Percentiles rank a stretch among this genome's conserved stretches.
Conservation (phyloP, 2,329 filamentous ascomycete species). For the Fusarium abutilonis region DNA sequence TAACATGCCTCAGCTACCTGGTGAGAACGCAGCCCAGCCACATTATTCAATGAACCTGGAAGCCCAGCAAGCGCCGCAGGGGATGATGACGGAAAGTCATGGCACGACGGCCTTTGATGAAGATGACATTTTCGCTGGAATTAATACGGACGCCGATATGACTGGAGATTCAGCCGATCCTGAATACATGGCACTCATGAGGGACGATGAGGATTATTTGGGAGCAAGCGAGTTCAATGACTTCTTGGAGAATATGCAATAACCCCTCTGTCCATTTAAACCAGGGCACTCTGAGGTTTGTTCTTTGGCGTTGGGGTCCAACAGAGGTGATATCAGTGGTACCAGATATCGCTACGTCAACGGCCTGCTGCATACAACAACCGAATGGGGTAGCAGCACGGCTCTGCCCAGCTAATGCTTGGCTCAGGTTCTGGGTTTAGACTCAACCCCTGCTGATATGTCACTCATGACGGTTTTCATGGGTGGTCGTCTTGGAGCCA, state of each 20-base stretch:
- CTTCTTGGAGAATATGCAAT: constrained; percentile 54
- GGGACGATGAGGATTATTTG: constrained; percentile 46
- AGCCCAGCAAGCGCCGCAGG: constrained; percentile 15
- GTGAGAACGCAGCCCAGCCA: constrained; percentile 27
- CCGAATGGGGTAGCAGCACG: not conserved
- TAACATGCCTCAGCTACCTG: constrained; percentile 10
- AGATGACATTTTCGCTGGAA: constrained; percentile 54
- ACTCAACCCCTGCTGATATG: not conserved
- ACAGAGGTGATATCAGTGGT: not conserved
- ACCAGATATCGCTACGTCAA: not conserved
- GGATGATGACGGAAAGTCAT: constrained; percentile 42
- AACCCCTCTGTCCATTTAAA: not conserved
- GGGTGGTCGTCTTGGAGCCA: not conserved
- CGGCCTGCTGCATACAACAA: no score
- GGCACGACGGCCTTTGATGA: constrained; percentile 54
- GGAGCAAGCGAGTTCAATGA: constrained; percentile 60
- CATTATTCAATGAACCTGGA: constrained; percentile 16
- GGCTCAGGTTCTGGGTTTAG: not conserved
- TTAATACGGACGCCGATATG: constrained; percentile 52
- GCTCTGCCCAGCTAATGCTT: constrained; percentile 2
- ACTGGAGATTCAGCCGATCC: constrained; percentile 48
- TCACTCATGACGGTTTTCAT: constrained; percentile 2
- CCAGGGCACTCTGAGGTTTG: not conserved
- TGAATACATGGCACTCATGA: constrained; percentile 63
- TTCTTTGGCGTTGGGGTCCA: not conserved